phyloP scores from a whole-genome alignment of 495 filamentous ascomycete species.

The Hyaloscypha bicolor region DNA sequence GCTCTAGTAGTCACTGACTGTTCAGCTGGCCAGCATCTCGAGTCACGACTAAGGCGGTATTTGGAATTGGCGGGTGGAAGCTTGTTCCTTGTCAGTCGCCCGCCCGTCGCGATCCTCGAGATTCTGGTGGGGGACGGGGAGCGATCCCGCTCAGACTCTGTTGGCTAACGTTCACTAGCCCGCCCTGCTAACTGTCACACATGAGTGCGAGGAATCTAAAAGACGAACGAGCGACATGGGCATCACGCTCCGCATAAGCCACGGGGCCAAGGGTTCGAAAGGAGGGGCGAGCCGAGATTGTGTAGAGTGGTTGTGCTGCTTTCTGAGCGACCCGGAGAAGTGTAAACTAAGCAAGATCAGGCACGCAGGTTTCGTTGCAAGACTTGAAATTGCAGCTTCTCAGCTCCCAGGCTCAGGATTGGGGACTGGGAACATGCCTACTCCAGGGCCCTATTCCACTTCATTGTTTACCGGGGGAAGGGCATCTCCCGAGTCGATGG shows the following conservation, averaged over 20 bases:
- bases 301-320: no score
- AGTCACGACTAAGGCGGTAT: not conserved
- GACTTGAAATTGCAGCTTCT: not conserved
- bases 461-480: not conserved
- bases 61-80: not conserved
- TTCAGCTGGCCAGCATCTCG: not conserved
- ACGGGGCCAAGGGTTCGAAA: not conserved
- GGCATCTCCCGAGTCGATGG: not conserved
- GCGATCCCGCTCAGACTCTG: not conserved
- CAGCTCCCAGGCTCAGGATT: not conserved
- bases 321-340: no score
- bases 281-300: no score
- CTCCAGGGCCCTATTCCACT: not conserved
- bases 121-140: not conserved
- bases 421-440: not conserved
- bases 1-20: no score
- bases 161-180: not conserved
- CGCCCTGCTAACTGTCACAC: not conserved
- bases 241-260: not conserved
- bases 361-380: no score
- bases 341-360: no score
- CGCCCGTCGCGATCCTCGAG: not conserved
- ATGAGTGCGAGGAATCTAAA: not conserved
- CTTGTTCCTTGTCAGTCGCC: not conserved
- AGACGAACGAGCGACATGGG: no score